Conservation (phyloP, 2,329 filamentous ascomycete genomes). For the Fusarium drepaniforme region DNA sequence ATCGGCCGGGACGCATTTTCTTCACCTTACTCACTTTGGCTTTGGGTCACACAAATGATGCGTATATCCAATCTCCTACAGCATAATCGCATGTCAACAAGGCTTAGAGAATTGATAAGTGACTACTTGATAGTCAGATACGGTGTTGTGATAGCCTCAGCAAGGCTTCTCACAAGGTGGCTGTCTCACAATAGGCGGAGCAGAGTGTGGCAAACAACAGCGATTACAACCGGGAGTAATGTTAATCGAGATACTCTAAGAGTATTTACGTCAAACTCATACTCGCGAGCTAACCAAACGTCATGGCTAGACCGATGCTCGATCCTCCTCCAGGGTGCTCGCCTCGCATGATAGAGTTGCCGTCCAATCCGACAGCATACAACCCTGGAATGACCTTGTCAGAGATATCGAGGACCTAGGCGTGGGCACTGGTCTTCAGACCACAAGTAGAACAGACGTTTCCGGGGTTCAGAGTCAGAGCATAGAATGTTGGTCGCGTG, state of each 20-base stretch:
- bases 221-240: no score
- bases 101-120: no score
- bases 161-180: not conserved
- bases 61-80: no score
- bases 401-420: not conserved
- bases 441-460: not conserved
- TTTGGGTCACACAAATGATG: not conserved
- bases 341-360: not conserved
- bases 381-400: not conserved
- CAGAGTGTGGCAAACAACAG: no score
- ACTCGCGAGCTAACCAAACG: not conserved
- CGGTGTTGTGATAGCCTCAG: not conserved
- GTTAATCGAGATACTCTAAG: not conserved
- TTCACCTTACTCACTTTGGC: not conserved
- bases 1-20: not conserved
- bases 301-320: not conserved
- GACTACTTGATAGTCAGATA: not conserved
- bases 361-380: not conserved
- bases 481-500: not conserved
- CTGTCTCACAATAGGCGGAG: no score
- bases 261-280: not conserved
- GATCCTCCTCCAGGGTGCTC: not conserved
- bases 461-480: not conserved
- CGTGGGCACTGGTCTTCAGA: not conserved
- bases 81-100: no score